phyloP scores from a whole-genome alignment of 1,139 yeast genomes.

The Suhomyces chickasaworum region DNA sequence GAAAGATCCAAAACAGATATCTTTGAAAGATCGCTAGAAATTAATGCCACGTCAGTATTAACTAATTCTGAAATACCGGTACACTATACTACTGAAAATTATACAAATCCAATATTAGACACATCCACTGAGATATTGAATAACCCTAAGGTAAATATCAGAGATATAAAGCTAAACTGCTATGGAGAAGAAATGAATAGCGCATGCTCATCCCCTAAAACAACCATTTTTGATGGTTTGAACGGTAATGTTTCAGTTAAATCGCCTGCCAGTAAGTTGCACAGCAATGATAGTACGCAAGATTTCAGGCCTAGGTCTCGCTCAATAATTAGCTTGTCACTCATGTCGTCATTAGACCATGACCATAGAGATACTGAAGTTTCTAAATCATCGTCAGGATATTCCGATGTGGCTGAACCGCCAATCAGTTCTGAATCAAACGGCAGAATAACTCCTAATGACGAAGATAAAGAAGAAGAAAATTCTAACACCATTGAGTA shows the following conservation, averaged over 20 bases:
- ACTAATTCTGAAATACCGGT: conserved; percentile 24
- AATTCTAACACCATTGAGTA: conserved; percentile 28
- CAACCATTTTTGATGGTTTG: not conserved
- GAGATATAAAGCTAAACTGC: conserved; percentile 32
- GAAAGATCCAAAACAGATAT: conserved; percentile 11
- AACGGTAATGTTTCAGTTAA: conserved; percentile 7
- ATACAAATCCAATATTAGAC: conserved; percentile 34
- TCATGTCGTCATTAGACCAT: conserved; percentile 25
- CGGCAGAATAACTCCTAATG: not conserved
- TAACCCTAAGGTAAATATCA: conserved; percentile 30
- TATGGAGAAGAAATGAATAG: conserved; percentile 21
- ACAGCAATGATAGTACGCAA: conserved; percentile 5
- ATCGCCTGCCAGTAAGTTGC: conserved; percentile 2
- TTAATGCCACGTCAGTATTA: conserved; percentile 16
- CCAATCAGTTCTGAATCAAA: not conserved
- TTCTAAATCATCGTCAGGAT: not conserved
- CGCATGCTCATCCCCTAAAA: conserved; percentile 4
- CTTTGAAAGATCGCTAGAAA: conserved; percentile 22
- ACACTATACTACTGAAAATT: conserved; percentile 34
- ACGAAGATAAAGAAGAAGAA: conserved; percentile 11
- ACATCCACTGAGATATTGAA: conserved; percentile 34
- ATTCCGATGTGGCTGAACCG: not conserved
- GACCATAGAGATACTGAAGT: conserved; percentile 7
- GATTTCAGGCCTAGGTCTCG: conserved; percentile 23
- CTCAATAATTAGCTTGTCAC: conserved; percentile 28